Evolutionary conservation across 2,329 filamentous ascomycete species (phyloP).

Genomic region (Fusarium coffeatum): DNA sequence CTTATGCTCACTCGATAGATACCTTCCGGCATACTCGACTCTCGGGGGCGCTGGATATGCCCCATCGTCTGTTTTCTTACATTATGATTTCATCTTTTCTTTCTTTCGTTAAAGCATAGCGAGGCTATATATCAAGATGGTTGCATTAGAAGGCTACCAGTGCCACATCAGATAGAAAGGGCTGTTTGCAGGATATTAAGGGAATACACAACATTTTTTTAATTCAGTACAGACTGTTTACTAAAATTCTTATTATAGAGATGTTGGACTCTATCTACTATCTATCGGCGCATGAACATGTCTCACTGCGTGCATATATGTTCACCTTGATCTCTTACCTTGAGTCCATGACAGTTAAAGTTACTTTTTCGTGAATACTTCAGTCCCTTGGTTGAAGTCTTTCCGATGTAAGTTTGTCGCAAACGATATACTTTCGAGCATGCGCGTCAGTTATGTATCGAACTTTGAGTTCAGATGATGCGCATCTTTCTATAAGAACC

Average conservation of each 20-base stretch:
- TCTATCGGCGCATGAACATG: too few relatives aligned
- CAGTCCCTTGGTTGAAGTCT: not conserved
- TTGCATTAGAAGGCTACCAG: constrained; percentile 12
- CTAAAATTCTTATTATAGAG: not conserved
- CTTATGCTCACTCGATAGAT: not conserved
- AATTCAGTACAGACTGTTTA: not conserved
- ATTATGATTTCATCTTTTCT: not conserved
- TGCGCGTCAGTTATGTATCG: not conserved
- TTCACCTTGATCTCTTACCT: not conserved
- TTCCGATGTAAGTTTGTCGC: not conserved
- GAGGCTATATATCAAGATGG: not conserved
- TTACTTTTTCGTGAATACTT: not conserved
- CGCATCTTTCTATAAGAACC: not conserved
- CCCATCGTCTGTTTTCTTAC: not conserved
- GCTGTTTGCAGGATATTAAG: not conserved
- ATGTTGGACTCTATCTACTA: not conserved
- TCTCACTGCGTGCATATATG: not conserved
- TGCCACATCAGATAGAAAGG: constrained; percentile 2
- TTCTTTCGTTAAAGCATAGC: constrained; percentile 10
- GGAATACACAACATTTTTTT: not conserved
- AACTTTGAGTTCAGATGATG: not conserved
- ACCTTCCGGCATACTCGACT: not conserved
- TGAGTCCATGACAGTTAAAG: not conserved
- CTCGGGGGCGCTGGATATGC: not conserved
- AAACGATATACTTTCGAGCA: not conserved